Evolutionary conservation across 2,329 filamentous ascomycete genomes (phyloP), one percentile per base, ranked within the genome.

Genomic region (Periconia macrospinosa): DNA sequence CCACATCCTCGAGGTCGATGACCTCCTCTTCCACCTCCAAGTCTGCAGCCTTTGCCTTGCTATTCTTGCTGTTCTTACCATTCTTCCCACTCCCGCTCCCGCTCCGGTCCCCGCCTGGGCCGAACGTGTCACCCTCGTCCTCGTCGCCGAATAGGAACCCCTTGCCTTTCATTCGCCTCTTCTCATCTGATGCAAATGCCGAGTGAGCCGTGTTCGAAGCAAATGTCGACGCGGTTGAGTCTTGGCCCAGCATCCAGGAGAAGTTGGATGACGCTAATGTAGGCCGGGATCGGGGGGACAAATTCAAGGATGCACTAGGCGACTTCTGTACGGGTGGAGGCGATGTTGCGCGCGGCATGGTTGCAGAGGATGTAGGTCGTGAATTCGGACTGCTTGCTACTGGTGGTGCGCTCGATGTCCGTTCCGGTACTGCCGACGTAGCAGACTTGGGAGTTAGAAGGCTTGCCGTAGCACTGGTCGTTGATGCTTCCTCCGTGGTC

Each of bases 191-290:
- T 9, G 70, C 63, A 50, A 72, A 71, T 0, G 68, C 66, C 0
- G 66, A 67, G 41, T 72, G 72, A 27, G 68, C 69, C 2, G 68
- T 56, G 13, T 69, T 65, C 0, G 71, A 66, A 9, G 69, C 70
- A 41, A 75, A 74, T 42, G 68, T 65, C 19, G 67, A 70, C 20
- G 68, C 47, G 2, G 57, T 51, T 18, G 66, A 67, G n/a, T 72
- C 72, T 37, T 72, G 67, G 15, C 70, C 71, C 5, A 92, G 78
- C 88, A 92, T 92, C 87, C 87, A 91, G 1, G 88, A 86, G 70
- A 91, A 92, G 3, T 86, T 88, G 8, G 89, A 91, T 60, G 90
- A 87, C 1, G 87, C 87, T 33, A 91, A 79, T 0, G 81, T 84
- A 3, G 87, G 88, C 19, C 87, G 81, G 18, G 84, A 59, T n/a